A percentile compares a stretch with the other conserved stretches of the same genome.
phyloP scores from a whole-genome alignment of 179 eudicot species.

The Dionaea muscipula region DNA sequence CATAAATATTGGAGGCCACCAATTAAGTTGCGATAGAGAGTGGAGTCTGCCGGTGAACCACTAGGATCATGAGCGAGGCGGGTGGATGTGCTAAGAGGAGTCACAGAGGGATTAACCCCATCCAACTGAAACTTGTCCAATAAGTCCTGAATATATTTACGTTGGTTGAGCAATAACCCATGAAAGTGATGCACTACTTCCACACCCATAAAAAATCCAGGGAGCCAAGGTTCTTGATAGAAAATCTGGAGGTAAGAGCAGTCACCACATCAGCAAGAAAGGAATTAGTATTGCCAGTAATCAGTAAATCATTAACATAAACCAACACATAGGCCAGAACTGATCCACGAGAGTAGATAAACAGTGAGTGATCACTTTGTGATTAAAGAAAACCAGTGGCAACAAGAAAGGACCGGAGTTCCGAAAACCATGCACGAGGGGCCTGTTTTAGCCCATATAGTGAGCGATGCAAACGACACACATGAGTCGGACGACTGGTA shows the following conservation, averaged over 20 bases:
- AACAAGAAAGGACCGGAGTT: background rate
- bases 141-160: too few species aligned
- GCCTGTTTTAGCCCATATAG: conserved; percentile 3
- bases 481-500: background rate
- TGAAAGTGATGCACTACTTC: background rate
- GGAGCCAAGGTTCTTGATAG: background rate
- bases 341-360: background rate
- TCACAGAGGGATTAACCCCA: too few species aligned
- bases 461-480: background rate
- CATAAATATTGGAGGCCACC: too few species aligned
- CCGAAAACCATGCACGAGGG: conserved; percentile 3
- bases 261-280: too few species aligned
- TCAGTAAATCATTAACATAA: background rate
- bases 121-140: too few species aligned
- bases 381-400: background rate
- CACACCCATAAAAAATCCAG: background rate
- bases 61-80: too few species aligned
- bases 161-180: too few species aligned
- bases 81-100: too few species aligned
- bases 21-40: too few species aligned
- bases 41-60: too few species aligned
- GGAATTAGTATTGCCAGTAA: background rate
- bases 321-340: background rate
- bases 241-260: background rate
- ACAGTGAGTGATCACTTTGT: background rate